phyloP scores from a whole-genome alignment of 2,329 filamentous ascomycete species.

The Colletotrichum neosansevieriae region DNA sequence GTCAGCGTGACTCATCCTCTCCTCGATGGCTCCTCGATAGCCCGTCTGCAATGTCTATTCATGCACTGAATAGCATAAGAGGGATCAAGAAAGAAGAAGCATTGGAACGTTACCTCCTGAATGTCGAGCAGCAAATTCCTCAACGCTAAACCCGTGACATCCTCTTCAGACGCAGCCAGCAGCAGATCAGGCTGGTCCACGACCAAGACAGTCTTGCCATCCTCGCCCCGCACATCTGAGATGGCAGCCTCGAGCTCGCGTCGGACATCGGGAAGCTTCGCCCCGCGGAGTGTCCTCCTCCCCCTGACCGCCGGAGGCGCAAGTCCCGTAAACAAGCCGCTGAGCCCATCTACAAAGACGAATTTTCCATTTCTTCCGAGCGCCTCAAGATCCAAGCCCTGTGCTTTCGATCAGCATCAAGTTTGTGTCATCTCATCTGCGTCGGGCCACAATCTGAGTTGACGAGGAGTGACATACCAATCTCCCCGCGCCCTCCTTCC shows the following conservation, averaged over 20 bases:
- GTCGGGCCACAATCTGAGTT: not conserved
- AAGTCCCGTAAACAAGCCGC: constrained; percentile 61
- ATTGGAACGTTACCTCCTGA: constrained; percentile 67
- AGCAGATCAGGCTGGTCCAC: constrained; percentile 75
- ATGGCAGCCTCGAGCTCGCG: constrained; percentile 55
- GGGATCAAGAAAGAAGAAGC: not conserved
- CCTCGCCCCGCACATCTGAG: constrained; percentile 53
- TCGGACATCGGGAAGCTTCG: constrained; percentile 52
- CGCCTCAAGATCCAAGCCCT: constrained; percentile 79
- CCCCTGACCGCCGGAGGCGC: constrained; percentile 32
- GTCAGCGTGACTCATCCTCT: constrained; percentile 16
- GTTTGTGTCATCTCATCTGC: no score
- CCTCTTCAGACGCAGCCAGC: constrained; percentile 67
- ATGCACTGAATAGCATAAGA: not conserved
- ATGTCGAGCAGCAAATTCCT: constrained; percentile 68
- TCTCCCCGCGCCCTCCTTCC: constrained; percentile 77
- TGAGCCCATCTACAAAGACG: constrained; percentile 81
- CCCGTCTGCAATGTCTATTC: no score
- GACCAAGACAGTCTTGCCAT: constrained; percentile 67
- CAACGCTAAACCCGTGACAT: constrained; percentile 59
- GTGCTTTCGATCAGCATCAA: not conserved
- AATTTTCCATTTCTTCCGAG: constrained; percentile 70
- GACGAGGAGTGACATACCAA: constrained; percentile 59
- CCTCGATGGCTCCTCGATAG: no score
- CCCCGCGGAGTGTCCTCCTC: constrained; percentile 46